phyloP scores from a whole-genome alignment of 139 green algal genomes.

The Diplosphaera chodatii region DNA sequence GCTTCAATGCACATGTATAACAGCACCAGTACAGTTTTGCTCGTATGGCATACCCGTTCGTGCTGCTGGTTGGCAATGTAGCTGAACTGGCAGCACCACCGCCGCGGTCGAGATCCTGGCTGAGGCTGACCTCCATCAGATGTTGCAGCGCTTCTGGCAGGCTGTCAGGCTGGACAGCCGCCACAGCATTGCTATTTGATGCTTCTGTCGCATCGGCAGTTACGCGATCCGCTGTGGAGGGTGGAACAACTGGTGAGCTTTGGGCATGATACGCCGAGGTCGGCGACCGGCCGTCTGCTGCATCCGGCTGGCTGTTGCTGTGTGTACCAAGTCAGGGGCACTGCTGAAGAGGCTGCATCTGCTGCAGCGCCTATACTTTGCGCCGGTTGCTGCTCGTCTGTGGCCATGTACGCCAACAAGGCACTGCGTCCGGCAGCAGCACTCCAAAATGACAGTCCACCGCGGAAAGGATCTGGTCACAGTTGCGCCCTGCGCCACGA shows the following conservation, averaged over 20 bases:
- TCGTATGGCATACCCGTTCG: too few species aligned
- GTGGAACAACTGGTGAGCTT: too few species aligned
- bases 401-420: too few species aligned
- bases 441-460: too few species aligned
- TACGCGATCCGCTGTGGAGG: too few species aligned
- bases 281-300: background rate
- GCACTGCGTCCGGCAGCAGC: too few species aligned
- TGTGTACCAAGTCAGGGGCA: background rate
- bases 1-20: too few species aligned
- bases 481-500: too few species aligned
- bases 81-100: background rate
- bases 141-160: background rate
- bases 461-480: too few species aligned
- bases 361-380: too few species aligned
- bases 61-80: background rate
- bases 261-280: too few species aligned
- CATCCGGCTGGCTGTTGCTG: background rate
- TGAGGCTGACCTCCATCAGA: background rate
- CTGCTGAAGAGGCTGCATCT: background rate
- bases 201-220: background rate
- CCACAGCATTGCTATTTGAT: background rate
- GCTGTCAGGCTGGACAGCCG: background rate
- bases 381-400: background rate
- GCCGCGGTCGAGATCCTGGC: background rate
- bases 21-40: too few species aligned